Percentiles rank a stretch among this genome's conserved stretches.
These are phyloP conservation scores for Solanum chilense DNA, from an alignment of 257 asterid genomes.

Conservation along the genomic window DNA sequence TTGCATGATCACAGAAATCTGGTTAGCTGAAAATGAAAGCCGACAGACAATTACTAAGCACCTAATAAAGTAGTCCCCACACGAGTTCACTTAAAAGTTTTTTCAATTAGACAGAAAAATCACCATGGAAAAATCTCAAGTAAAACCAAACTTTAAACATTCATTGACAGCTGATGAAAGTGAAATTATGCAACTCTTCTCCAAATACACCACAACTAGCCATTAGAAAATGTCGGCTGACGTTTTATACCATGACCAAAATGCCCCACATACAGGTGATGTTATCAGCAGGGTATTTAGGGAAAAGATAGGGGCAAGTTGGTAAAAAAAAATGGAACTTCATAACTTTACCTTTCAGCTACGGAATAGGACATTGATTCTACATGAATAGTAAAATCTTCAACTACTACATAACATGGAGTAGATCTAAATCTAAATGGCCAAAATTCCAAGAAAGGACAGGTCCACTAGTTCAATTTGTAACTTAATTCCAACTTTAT, in stretches of 20 bases:
- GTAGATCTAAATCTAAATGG: slow-evolving; percentile 8
- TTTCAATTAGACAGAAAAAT: slow-evolving; percentile 8
- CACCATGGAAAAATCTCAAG: background rate
- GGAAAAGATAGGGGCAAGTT: slow-evolving; percentile 11
- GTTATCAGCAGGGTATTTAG: background rate
- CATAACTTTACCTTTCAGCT: slow-evolving; percentile 42
- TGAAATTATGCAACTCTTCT: slow-evolving; percentile 45
- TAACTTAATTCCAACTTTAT: slow-evolving; percentile 6
- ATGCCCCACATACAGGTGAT: slow-evolving; percentile 15
- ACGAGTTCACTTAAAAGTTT: slow-evolving; percentile 20
- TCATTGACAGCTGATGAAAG: slow-evolving; percentile 26
- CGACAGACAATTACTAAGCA: slow-evolving; percentile 26
- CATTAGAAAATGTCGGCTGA: slow-evolving; percentile 21
- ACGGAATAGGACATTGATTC: slow-evolving; percentile 3
- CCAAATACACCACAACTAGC: slow-evolving; percentile 23
- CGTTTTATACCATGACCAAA: slow-evolving; percentile 11
- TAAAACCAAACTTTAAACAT: slow-evolving; percentile 3
- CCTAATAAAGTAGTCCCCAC: slow-evolving; percentile 33
- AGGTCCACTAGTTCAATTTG: slow-evolving; percentile 25
- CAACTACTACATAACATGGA: background rate
- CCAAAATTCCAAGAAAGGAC: slow-evolving; percentile 5
- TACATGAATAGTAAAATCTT: background rate
- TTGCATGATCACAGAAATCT: slow-evolving; percentile 51
- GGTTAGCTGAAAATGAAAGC: slow-evolving; percentile 32
- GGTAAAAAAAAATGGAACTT: slow-evolving; percentile 9